phyloP scores from a whole-genome alignment of 2,329 filamentous ascomycete species.

The Akanthomyces dipterigenus region DNA sequence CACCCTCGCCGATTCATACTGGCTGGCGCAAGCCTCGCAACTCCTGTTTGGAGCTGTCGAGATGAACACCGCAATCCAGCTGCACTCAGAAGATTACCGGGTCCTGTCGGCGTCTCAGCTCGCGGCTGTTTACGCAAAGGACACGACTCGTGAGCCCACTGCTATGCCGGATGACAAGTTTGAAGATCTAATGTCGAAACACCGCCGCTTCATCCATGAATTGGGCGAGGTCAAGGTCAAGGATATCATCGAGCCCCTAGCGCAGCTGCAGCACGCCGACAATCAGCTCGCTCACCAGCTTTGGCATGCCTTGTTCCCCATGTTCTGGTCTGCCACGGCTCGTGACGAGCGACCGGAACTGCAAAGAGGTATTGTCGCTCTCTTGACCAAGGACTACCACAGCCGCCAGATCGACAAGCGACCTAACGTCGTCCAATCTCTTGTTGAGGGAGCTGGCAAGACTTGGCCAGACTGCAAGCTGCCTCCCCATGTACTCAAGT shows the following conservation, averaged over 20 bases:
- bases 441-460: conserved; percentile 80
- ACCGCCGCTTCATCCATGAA: conserved; percentile 78
- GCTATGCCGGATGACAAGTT: conserved; percentile 76
- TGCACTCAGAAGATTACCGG: conserved; percentile 80
- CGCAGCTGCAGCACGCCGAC: conserved; percentile 88
- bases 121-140: conserved; percentile 66
- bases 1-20: conserved; percentile 88
- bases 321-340: conserved; percentile 84
- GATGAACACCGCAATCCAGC: conserved; percentile 67
- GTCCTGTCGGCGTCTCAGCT: conserved; percentile 67
- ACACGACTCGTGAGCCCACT: conserved; percentile 56
- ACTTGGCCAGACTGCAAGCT: conserved; percentile 85
- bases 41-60: conserved; percentile 87
- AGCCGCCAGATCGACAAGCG: conserved; percentile 88
- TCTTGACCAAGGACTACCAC: conserved; percentile 94
- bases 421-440: conserved; percentile 89
- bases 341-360: conserved; percentile 86
- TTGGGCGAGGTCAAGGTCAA: conserved; percentile 79
- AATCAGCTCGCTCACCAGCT: conserved; percentile 74
- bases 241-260: conserved; percentile 83
- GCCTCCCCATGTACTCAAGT: conserved; percentile 93
- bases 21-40: conserved; percentile 92
- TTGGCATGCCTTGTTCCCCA: conserved; percentile 85
- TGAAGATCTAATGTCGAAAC: conserved; percentile 68
- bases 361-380: conserved; percentile 80